Base-by-base conservation (phyloP, 1,139 yeast genomes). In the Geotrichum cucujoidarum region DNA sequence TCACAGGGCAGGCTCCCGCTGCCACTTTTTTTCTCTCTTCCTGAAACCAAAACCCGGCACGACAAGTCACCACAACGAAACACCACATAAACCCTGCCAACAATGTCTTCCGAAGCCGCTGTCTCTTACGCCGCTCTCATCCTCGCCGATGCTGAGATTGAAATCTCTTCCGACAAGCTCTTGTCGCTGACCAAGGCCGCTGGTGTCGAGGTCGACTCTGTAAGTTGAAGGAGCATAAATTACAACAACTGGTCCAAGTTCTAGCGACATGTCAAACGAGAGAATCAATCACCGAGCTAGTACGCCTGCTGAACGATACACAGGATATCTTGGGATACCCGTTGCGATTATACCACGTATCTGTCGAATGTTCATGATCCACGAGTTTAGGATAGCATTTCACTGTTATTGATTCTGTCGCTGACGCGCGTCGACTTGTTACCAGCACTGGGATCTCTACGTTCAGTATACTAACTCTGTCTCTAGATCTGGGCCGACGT, bases 81-180 rank as follows among this genome's bases (percentile, higher is more conserved):
- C 36, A n/a, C n/a, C n/a, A n/a, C n/a, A n/a, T n/a, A n/a, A n/a
- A n/a, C n/a, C n/a, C n/a, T n/a, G n/a, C n/a, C n/a, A 35, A 54
- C 47, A 55, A 59, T 59, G 63, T 59, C 63, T 53, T 52, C 68
- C 48, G 70, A 67, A 58, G 65, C 69, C 57, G 66, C 68, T 55
- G 69, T 67, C 53, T 67, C 67, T 56, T 57, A 63, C 69, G 96
- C 97, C 72, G 92, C 96, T 72, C 84, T 89, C 75, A 88, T 89
- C 79, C 81, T 89, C 75, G 95, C 96, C 64, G 97, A 89, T 74
- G 84, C 95, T 65, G 96, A 88, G 70, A 76, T 86, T 70, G 95
- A 86, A 75, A 80, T 88, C 81, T 73, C 95, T 67, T 71, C 95
- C 66, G 95, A 87, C 72, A 88, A 87, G 81, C 78, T 89, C 70